phyloP scores from a whole-genome alignment of 768 basidiomycete species.

The Boletus edulis region DNA sequence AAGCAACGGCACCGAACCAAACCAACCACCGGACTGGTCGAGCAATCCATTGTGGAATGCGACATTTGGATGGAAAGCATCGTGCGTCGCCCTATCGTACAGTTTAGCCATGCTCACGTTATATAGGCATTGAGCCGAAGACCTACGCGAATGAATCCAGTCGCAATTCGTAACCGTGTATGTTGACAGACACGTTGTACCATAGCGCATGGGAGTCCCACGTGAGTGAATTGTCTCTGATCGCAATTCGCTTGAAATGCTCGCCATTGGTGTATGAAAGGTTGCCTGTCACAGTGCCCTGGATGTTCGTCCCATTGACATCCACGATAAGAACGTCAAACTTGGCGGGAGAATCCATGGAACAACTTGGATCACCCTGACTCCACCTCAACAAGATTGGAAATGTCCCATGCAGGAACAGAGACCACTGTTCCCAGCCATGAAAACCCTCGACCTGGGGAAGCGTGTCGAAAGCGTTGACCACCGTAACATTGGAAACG shows the following conservation, averaged over 20 bases:
- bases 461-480: conserved; percentile 13
- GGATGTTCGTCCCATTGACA: conserved; percentile 9
- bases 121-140: too few species aligned
- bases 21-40: conserved; percentile 6
- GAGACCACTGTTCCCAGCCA: conserved; percentile 17
- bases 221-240: conserved; percentile 5
- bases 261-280: conserved; percentile 1
- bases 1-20: conserved; percentile 10
- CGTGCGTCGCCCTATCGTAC: conserved; percentile 3
- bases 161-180: conserved; percentile 6
- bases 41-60: conserved; percentile 12
- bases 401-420: conserved; percentile 10
- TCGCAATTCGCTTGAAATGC: conserved; percentile 4
- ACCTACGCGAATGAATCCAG: conserved; percentile 14
- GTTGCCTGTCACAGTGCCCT: neutral
- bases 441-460: conserved; percentile 5
- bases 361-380: conserved; percentile 6
- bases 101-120: neutral
- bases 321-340: conserved; percentile 7
- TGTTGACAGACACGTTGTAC: conserved; percentile 11
- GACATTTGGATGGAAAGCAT: conserved; percentile 15
- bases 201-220: conserved; percentile 12
- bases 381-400: conserved; percentile 15
- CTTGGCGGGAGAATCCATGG: neutral
- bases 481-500: conserved; percentile 12